Evolutionary conservation across 1,284 basidiomycete species (phyloP), one percentile per base, ranked within the genome.

Genomic region (Puccinia polysora): DNA sequence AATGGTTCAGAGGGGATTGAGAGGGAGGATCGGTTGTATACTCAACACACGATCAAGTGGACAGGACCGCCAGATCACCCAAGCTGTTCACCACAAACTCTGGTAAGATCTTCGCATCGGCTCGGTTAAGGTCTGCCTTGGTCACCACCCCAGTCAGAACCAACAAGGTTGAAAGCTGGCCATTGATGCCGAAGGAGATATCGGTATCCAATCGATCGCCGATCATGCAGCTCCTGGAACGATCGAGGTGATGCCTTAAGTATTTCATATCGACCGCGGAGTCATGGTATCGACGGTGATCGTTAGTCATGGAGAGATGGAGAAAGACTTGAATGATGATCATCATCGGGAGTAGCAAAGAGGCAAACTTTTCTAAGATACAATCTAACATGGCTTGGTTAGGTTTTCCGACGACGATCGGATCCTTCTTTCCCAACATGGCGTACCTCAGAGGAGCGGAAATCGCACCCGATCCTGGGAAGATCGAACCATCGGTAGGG

Each of bases 141-240:
- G 89, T 87, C 70, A 93, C 87, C 59, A 89, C 89, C 90, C 94
- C 95, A 20, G 93, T 96, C 75, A 98, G 83, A 62, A 98, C 96
- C 50, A 97, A 85, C 64, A 97, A 82, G 0, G 93, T 95, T n/a
- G 89, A 81, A 23, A 97, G 83, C 14, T 89, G 90, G 30, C 91
- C 91, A 52, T 85, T 85, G 79, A 90, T 84, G 52, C 91, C 94
- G 77, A 98, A 98, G 59, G 89, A 81, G 77, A 95, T 92, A 80
- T 98, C 96, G 1, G 96, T 98, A 77, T 91, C 88, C 74, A 97
- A 83, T 73, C 95, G 86, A 81, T 98, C 95, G 47, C 95, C 95
- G 50, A 97, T 85, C 89, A 98, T 96, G 78, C 97, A 86, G 0
- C 95, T 92, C 58, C 87, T 83, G 70, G 84, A 81, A 40, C 89